Evolutionary conservation across 306 rosid genomes (phyloP), one percentile per base, ranked within the genome.

Genomic region (Fagus crenata): DNA sequence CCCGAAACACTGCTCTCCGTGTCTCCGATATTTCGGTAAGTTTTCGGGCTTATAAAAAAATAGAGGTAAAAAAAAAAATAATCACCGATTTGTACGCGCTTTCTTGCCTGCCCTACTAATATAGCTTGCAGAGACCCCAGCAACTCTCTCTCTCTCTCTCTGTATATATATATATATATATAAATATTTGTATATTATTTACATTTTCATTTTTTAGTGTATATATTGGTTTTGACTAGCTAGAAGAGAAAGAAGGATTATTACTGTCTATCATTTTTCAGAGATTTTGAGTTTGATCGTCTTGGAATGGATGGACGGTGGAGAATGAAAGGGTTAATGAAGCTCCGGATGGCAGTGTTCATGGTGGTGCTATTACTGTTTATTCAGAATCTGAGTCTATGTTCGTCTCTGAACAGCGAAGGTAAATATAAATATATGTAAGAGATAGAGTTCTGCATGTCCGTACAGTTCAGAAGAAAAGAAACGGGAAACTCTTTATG

Each of bases 331-430:
- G 76, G 71, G 79, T 7, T 71, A 22, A 22, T 22, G 72, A 76
- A 61, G 73, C 83, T 78, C 59, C 84, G 77, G 37, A 49, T 67
- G 83, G 75, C 37, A 76, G 54, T 75, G 61, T 61, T 75, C 75
- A 33, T 59, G 59, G 77, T 77, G 68, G 1, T 75, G 13, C 12
- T 85, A 63, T 37, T 78, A 61, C 71, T 86, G 32, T 67, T 80
- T 36, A 72, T 43, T 3, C 78, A 71, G 75, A 81, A 53, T 69
- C 40, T 72, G 49, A 54, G 84, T 67, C 82, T 69, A 4, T 75
- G 89, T 67, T 88, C 70, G 70, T 73, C 86, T 60, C 85, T 90
- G 53, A 85, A 83, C 67, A 17, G 8, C 61, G 80, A 90, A 89
- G 96, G 96, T 84, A 53, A 14, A 3, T 17, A 28, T 14, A 5